phyloP scores from a whole-genome alignment of 2,329 filamentous ascomycete genomes.

The Lachnellula hyalina region DNA sequence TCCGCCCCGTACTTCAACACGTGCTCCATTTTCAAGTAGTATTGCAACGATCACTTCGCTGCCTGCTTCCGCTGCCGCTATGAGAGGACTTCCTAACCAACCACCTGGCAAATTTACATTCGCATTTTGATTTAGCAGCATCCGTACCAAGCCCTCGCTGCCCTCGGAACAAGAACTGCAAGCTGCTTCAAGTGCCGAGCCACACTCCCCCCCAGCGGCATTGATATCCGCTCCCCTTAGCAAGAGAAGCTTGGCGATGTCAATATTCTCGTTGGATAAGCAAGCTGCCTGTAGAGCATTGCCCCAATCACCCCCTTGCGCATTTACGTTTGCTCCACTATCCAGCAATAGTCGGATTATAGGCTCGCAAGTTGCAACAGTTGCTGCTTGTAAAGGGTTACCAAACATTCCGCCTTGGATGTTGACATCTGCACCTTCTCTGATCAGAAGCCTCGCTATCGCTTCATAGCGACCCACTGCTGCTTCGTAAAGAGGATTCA shows the following conservation, averaged over 20 bases:
- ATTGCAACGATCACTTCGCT: background rate
- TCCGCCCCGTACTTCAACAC: background rate
- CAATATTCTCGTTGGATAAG: background rate
- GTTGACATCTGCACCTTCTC: slow-evolving; percentile 14
- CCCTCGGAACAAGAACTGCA: background rate
- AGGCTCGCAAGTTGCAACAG: background rate
- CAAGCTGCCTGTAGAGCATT: slow-evolving; percentile 1
- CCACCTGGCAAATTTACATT: background rate
- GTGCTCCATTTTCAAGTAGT: background rate
- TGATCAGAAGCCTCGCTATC: slow-evolving; percentile 2
- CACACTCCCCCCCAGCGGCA: background rate
- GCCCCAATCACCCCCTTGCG: background rate
- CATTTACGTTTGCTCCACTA: slow-evolving; percentile 2
- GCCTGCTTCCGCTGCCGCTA: background rate
- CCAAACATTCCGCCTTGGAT: slow-evolving; percentile 4
- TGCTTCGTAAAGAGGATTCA: slow-evolving; percentile 8
- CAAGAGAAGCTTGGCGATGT: background rate
- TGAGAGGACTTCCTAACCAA: background rate
- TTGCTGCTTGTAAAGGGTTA: slow-evolving; percentile 13
- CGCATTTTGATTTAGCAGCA: slow-evolving; percentile 1
- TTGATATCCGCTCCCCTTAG: background rate
- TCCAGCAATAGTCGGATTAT: slow-evolving; percentile 7
- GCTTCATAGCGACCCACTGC: background rate
- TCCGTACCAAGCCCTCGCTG: background rate
- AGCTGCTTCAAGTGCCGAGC: slow-evolving; percentile 1